Evolutionary conservation across 306 rosid genomes (phyloP).

Genomic region (Acacia confusa): DNA sequence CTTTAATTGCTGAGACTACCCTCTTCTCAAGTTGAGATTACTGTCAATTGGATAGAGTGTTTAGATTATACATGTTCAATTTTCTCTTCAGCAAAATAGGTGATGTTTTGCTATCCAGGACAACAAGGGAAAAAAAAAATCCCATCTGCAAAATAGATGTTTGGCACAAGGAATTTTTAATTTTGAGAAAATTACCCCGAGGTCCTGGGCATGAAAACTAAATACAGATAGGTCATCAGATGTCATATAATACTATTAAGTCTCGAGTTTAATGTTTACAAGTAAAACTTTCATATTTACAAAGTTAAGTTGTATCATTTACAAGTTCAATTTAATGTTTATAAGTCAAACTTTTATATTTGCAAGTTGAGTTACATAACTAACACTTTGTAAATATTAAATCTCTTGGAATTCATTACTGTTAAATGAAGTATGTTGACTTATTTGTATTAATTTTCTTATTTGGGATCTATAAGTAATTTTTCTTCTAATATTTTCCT

Average conservation of each 20-base stretch:
- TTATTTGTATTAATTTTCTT: too few relatives aligned
- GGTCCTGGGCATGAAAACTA: background rate
- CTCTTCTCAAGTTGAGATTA: background rate
- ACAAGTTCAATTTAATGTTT: too few relatives aligned
- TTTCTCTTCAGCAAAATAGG: background rate
- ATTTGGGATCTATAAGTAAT: too few relatives aligned
- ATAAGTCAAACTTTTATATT: too few relatives aligned
- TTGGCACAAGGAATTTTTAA: background rate
- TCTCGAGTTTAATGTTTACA: background rate
- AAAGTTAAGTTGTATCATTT: background rate
- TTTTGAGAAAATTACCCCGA: background rate
- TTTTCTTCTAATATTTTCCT: too few relatives aligned
- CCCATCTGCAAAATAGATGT: background rate
- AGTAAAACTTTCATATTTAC: background rate
- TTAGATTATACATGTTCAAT: background rate
- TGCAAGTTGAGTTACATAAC: too few relatives aligned
- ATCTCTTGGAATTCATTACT: too few relatives aligned
- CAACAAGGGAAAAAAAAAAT: too few relatives aligned
- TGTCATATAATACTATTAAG: background rate
- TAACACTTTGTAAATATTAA: too few relatives aligned
- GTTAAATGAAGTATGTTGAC: too few relatives aligned
- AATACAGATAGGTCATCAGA: background rate
- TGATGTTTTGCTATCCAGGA: background rate
- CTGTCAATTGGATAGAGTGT: background rate
- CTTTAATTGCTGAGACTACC: background rate